Conservation (phyloP, 805 yeast species). For the Myxozyma udenii region DNA sequence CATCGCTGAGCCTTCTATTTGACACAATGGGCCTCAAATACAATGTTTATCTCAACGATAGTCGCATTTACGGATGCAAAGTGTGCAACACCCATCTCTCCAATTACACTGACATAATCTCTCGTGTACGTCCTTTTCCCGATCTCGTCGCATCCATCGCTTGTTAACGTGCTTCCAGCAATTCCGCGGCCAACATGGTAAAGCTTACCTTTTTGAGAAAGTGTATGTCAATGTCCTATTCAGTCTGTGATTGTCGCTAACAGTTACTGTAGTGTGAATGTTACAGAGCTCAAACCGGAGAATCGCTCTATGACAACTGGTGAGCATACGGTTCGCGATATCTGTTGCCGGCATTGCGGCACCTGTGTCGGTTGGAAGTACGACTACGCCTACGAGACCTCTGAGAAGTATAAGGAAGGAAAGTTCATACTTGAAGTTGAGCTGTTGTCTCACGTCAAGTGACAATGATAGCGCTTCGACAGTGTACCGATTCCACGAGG, state of each 20-base stretch:
- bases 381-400: conserved; percentile 45
- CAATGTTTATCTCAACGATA: conserved; percentile 42
- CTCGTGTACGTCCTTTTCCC: conserved; percentile 37
- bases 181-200: conserved; percentile 57
- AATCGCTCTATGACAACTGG: conserved; percentile 60
- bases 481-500: neutral
- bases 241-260: neutral
- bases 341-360: conserved; percentile 55
- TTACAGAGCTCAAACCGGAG: conserved; percentile 40
- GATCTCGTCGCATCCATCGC: neutral
- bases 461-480: neutral
- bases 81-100: conserved; percentile 46
- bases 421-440: conserved; percentile 52
- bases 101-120: conserved; percentile 39
- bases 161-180: conserved; percentile 31
- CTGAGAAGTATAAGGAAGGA: conserved; percentile 60
- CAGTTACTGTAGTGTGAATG: conserved; percentile 41
- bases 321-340: conserved; percentile 53
- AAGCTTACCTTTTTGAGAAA: conserved; percentile 52
- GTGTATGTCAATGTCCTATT: conserved; percentile 37
- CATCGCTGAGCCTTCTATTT: too few species aligned
- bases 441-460: conserved; percentile 26
- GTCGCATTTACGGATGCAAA: conserved; percentile 41
- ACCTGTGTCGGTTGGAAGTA: conserved; percentile 63
- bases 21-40: conserved; percentile 49